Evolutionary conservation across 768 basidiomycete genomes (phyloP).

Genomic region (Rhodosporidiobolus odoratus): DNA sequence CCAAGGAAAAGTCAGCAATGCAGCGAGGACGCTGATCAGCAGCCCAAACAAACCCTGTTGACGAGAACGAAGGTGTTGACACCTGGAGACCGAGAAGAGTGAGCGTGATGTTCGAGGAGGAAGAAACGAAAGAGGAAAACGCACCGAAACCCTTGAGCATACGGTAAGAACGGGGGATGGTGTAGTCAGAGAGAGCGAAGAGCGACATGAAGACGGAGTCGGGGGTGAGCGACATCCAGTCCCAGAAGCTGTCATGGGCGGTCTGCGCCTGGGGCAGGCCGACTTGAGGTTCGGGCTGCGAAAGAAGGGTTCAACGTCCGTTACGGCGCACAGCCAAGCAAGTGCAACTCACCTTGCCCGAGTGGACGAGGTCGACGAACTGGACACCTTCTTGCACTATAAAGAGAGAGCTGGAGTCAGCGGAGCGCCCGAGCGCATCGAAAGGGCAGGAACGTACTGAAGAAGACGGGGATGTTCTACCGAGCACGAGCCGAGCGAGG

Average conservation of each 20-base stretch:
- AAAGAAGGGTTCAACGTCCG: too few species aligned
- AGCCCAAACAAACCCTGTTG: constrained; percentile 59
- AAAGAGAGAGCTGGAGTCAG: too few species aligned
- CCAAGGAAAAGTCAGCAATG: constrained; percentile 55
- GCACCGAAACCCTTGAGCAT: constrained; percentile 81
- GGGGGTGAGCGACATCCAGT: constrained; percentile 53
- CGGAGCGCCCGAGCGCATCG: too few species aligned
- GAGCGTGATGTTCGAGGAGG: constrained; percentile 56
- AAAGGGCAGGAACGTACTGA: too few species aligned
- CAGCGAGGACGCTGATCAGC: too few species aligned
- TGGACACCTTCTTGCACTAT: constrained; percentile 52
- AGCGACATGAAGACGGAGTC: constrained; percentile 66
- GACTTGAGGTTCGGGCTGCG: constrained; percentile 20
- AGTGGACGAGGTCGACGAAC: constrained; percentile 79
- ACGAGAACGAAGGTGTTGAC: constrained; percentile 78
- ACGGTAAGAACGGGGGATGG: constrained; percentile 73
- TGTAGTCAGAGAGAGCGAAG: constrained; percentile 83
- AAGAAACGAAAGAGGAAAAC: constrained; percentile 74
- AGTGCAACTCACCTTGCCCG: too few species aligned
- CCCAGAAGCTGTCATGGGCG: constrained; percentile 80
- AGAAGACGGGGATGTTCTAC: constrained; percentile 47
- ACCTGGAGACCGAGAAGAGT: too few species aligned
- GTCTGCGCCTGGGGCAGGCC: constrained; percentile 44
- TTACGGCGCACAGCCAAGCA: too few species aligned
- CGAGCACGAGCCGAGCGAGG: constrained; percentile 22